These are phyloP conservation scores for Sphenostylis stenocarpa DNA, from an alignment of 306 rosid species.

Conservation along the genomic window DNA sequence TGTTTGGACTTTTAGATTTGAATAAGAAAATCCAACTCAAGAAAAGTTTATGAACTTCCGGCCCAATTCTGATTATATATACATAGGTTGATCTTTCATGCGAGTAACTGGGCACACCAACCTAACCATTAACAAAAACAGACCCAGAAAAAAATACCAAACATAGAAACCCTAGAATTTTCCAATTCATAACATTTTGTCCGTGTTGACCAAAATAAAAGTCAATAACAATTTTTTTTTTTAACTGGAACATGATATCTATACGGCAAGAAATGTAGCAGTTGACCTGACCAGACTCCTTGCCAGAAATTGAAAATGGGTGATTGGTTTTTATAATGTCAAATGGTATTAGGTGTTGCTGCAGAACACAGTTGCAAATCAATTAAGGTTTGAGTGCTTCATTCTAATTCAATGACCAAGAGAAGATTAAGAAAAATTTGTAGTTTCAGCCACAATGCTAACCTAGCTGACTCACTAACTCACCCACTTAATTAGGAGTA, in stretches of 20 bases:
- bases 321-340: conserved; percentile 28
- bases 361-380: conserved; percentile 46
- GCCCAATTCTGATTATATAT: neutral
- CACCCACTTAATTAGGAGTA: conserved; percentile 32
- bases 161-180: neutral
- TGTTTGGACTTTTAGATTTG: too few relatives aligned
- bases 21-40: neutral
- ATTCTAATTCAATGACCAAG: conserved; percentile 49
- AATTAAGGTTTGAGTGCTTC: conserved; percentile 36
- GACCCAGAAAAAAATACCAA: neutral
- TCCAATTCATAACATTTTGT: neutral
- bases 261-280: neutral
- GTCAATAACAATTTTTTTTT: conserved; percentile 1
- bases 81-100: neutral
- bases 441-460: conserved; percentile 32
- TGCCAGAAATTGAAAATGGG: neutral
- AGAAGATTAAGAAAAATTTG: neutral
- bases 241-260: neutral
- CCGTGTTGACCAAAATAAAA: neutral
- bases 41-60: neutral
- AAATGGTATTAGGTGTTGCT: conserved; percentile 51
- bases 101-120: neutral
- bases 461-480: conserved; percentile 47
- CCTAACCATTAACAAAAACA: neutral
- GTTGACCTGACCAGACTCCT: conserved; percentile 15